These are phyloP conservation scores for Peronospora belbahrii DNA, from an alignment of 352 stramenopile genomes.

Conservation along the genomic window DNA sequence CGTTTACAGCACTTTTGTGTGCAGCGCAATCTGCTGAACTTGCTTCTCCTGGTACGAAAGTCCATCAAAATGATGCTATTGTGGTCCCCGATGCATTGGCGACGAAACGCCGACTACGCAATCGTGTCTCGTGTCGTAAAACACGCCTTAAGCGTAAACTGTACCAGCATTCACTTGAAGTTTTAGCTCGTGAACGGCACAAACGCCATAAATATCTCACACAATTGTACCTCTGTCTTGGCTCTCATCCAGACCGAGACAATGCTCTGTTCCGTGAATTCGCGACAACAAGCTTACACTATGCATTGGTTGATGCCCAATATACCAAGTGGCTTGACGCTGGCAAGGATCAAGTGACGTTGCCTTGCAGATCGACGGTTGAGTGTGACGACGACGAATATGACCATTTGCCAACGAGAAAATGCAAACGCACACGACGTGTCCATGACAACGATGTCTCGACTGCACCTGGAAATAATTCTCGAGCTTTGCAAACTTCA, in stretches of 20 bases:
- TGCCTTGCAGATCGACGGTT: background rate
- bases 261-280: conserved; percentile 23
- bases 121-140: conserved; percentile 41
- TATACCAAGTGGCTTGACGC: conserved; percentile 15
- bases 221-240: conserved; percentile 18
- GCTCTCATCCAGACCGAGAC: background rate
- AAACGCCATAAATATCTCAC: conserved; percentile 29
- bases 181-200: conserved; percentile 23
- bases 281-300: conserved; percentile 25
- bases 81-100: conserved; percentile 1
- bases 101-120: conserved; percentile 28
- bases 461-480: background rate
- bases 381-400: background rate
- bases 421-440: conserved; percentile 11
- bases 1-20: conserved; percentile 21
- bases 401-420: background rate
- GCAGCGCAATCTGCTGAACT: conserved; percentile 17
- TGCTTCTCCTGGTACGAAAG: background rate
- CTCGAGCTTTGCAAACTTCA: conserved; percentile 1
- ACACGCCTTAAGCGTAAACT: conserved; percentile 41
- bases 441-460: conserved; percentile 9
- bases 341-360: background rate
- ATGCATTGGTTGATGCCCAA: conserved; percentile 28
- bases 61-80: background rate
- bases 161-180: conserved; percentile 19